Evolutionary conservation across 345 rosid species (phyloP).

Genomic region (Cochlearia excelsa): DNA sequence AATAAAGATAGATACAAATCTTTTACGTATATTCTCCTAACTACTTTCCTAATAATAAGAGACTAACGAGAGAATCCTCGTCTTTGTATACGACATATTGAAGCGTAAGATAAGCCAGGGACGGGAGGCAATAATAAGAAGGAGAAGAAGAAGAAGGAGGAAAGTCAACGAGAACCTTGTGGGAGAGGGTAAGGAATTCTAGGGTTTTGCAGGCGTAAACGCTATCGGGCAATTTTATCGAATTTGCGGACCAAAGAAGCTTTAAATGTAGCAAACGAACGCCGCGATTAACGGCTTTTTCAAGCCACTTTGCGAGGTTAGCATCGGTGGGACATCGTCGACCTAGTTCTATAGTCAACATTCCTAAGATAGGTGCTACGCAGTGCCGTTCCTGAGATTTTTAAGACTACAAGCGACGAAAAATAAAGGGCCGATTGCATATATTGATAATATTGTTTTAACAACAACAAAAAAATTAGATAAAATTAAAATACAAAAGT

Average conservation of each 20-base stretch:
- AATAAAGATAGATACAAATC: too few species aligned
- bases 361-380: neutral
- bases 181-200: neutral
- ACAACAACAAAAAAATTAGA: too few species aligned
- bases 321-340: neutral
- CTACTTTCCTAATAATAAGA: too few species aligned
- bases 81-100: neutral
- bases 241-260: neutral
- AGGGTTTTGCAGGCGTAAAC: neutral
- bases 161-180: neutral
- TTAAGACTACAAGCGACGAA: too few species aligned
- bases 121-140: neutral
- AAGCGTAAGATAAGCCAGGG: neutral
- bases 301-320: neutral
- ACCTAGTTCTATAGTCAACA: neutral
- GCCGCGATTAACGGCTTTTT: neutral
- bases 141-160: neutral
- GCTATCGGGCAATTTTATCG: neutral
- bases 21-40: too few species aligned
- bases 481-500: too few species aligned
- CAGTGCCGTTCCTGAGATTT: too few species aligned
- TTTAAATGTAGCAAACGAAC: neutral
- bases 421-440: too few species aligned
- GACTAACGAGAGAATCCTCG: neutral
- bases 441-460: too few species aligned